phyloP scores from a whole-genome alignment of 208 protist species.

The Leishmania amazonensis region DNA sequence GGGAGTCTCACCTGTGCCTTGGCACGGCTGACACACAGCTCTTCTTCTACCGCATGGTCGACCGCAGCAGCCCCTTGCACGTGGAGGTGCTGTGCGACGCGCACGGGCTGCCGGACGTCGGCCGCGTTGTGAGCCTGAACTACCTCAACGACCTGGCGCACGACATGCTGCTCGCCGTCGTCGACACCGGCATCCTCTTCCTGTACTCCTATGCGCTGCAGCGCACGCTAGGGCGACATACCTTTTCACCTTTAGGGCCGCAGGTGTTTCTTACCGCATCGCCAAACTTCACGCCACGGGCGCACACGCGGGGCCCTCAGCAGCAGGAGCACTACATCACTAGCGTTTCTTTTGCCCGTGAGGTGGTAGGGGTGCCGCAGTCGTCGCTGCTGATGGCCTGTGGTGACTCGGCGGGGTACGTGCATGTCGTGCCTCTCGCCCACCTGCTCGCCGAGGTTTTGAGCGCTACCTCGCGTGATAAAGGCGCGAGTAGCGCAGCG shows the following conservation, averaged over 20 bases:
- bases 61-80: slow-evolving; percentile 50
- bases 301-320: neutral
- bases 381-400: slow-evolving; percentile 19
- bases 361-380: neutral
- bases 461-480: slow-evolving; percentile 5
- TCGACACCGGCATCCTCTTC: slow-evolving; percentile 71
- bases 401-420: slow-evolving; percentile 30
- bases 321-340: slow-evolving; percentile 31
- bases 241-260: slow-evolving; percentile 17
- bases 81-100: slow-evolving; percentile 53
- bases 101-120: slow-evolving; percentile 47
- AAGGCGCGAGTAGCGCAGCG: neutral
- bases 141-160: slow-evolving; percentile 79
- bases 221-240: slow-evolving; percentile 41
- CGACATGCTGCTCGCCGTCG: slow-evolving; percentile 65
- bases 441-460: slow-evolving; percentile 12
- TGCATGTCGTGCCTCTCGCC: slow-evolving; percentile 20
- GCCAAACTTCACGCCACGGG: neutral
- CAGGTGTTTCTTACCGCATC: neutral
- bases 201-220: slow-evolving; percentile 73
- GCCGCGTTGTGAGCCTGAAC: slow-evolving; percentile 62
- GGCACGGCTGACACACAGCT: slow-evolving; percentile 73
- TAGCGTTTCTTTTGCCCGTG: slow-evolving; percentile 11
- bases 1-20: slow-evolving; percentile 80
- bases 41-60: slow-evolving; percentile 78